Percentiles rank a stretch among this genome's conserved stretches.
phyloP scores from a whole-genome alignment of 2,329 filamentous ascomycete species.

The Hysterium pulicare region DNA sequence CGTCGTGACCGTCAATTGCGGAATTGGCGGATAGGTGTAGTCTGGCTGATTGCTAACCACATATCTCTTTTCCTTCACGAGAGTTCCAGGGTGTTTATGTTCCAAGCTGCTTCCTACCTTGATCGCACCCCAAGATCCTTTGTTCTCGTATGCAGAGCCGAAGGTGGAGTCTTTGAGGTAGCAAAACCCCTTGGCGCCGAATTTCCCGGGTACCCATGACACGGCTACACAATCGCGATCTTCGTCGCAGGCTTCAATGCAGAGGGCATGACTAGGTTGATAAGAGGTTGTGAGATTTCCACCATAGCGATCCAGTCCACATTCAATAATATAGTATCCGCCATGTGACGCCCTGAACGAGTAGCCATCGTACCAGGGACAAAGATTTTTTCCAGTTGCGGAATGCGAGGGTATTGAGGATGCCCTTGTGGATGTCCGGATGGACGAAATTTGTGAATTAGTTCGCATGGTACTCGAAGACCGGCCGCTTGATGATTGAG shows the following conservation, averaged over 20 bases:
- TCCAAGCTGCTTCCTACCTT: neutral
- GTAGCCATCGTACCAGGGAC: neutral
- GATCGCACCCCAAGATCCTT: neutral
- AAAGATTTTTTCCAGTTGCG: neutral
- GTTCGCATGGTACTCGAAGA: neutral
- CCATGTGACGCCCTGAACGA: neutral
- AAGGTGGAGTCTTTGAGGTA: neutral
- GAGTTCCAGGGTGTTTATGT: neutral
- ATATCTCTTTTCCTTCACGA: neutral
- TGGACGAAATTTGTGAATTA: neutral
- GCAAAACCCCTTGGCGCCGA: neutral
- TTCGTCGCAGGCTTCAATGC: neutral
- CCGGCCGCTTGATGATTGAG: neutral
- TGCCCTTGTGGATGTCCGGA: neutral
- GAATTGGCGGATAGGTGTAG: slow-evolving; percentile 1
- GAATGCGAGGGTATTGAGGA: neutral
- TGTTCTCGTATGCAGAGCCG: neutral
- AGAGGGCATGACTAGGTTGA: neutral
- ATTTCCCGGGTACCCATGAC: neutral
- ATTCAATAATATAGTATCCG: neutral
- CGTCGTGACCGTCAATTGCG: neutral
- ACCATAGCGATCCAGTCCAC: neutral
- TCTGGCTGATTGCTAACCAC: neutral
- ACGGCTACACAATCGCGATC: neutral
- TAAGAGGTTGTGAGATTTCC: slow-evolving; percentile 1